A percentile compares a stretch with the other conserved stretches of the same genome.
phyloP scores from a whole-genome alignment of 345 rosid genomes.

The Trapa bicornis region DNA sequence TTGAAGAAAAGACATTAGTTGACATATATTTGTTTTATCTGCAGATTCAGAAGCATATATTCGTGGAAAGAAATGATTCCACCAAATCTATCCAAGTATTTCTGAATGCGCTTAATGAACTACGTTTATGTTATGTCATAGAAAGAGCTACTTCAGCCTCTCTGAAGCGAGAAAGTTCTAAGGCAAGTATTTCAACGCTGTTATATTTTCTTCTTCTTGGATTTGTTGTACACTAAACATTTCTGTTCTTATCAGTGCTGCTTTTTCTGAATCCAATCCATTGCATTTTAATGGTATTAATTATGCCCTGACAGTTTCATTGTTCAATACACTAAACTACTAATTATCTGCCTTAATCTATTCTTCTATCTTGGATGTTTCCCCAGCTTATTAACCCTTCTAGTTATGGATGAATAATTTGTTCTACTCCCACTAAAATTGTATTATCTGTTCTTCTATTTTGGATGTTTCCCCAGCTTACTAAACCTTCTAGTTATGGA shows the following conservation, averaged over 20 bases:
- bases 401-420: conserved; percentile 48
- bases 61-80: conserved; percentile 52
- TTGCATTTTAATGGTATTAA: neutral
- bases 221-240: neutral
- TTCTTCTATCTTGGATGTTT: conserved; percentile 8
- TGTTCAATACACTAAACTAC: neutral
- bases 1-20: neutral
- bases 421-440: conserved; percentile 27
- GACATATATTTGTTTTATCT: neutral
- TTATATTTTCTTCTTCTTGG: neutral
- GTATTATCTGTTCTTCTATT: conserved; percentile 6
- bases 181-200: conserved; percentile 21
- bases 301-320: neutral
- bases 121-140: conserved; percentile 55
- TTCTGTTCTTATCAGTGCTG: neutral
- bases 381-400: conserved; percentile 47
- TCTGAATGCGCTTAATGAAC: conserved; percentile 72
- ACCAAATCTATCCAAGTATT: conserved; percentile 82
- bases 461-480: conserved; percentile 27
- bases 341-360: neutral
- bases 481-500: conserved; percentile 43
- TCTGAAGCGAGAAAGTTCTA: conserved; percentile 47
- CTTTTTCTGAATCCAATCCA: neutral
- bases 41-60: conserved; percentile 74
- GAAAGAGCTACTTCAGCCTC: conserved; percentile 40